phyloP scores from a whole-genome alignment of 2,329 filamentous ascomycete species.

The Passalora sequoiae region DNA sequence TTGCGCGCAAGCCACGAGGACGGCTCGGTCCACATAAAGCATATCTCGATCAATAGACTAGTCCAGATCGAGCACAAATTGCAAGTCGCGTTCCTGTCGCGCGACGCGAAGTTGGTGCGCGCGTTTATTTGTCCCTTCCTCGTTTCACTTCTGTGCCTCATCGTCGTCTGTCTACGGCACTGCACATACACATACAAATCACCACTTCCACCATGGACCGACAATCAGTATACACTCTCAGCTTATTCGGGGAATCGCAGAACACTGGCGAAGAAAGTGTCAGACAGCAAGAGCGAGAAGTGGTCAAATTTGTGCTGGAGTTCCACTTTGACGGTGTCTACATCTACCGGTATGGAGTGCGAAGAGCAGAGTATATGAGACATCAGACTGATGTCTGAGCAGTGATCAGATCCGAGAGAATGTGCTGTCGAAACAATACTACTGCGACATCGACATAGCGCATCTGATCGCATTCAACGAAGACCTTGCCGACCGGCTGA shows the following conservation, averaged over 20 bases:
- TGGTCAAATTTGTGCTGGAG: constrained; percentile 87
- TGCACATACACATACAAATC: constrained; percentile 8
- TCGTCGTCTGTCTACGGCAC: too few relatives aligned
- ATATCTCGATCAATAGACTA: not conserved
- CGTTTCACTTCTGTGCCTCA: not conserved
- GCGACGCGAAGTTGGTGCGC: too few relatives aligned
- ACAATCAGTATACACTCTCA: constrained; percentile 79
- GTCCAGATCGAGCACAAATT: not conserved
- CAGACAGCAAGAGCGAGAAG: constrained; percentile 63
- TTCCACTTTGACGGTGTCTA: constrained; percentile 93
- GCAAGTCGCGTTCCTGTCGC: not conserved
- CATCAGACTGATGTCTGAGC: constrained; percentile 28
- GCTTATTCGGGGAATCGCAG: constrained; percentile 58
- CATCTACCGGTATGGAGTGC: constrained; percentile 69
- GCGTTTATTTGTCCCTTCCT: too few relatives aligned
- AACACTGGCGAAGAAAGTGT: constrained; percentile 34
- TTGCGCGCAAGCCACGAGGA: not conserved
- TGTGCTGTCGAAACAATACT: constrained; percentile 88
- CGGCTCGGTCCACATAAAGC: not conserved
- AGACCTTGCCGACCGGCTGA: constrained; percentile 83
- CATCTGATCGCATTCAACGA: constrained; percentile 96
- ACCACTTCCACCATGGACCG: constrained; percentile 68
- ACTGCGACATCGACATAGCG: constrained; percentile 91
- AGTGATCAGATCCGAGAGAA: constrained; percentile 96
- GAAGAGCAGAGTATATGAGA: not conserved